Evolutionary conservation across 768 basidiomycete species (phyloP), one percentile per base, ranked within the genome.

Genomic region (Trametes maxima): DNA sequence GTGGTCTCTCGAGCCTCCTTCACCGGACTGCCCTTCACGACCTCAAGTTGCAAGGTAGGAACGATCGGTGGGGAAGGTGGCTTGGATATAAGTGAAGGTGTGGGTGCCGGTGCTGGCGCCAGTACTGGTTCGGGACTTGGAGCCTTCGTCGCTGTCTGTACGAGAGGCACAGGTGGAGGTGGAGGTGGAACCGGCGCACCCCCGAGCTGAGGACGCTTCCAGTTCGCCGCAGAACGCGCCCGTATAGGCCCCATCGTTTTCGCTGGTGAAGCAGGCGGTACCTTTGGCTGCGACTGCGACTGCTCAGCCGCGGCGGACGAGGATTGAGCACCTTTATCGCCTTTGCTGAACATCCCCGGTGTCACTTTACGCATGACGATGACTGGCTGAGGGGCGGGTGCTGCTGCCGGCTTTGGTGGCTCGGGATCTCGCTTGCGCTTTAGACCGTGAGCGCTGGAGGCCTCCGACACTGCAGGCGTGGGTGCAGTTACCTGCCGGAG

Each of bases 211-310:
- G 69, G 65, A 45, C 65, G 64, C 35, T 66, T 77, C 53, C 77
- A 76, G 49, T 73, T 72, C n/a, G 73, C 71, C 13, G 76, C 78
- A 36, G 76, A 77, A 19, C 78, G 77, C 60, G 77, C 77, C 61
- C 68, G 72, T n/a, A 79, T 64, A 39, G 71, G 74, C 0, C 73
- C 73, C 54, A 62, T 28, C 17, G 59, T 51, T 67, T 62, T 65
- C 42, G 39, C 36, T 2, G 61, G 58, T 1, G 59, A 57, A 1
- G 33, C 33, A 14, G 19, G 1, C 1, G 35, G 12, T 12, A 16
- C 51, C 8, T 6, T 24, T 37, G 40, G 44, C 13, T 58, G 55
- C 13, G 59, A 54, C 17, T 57, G 33, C 11, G 22, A 24, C 54
- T 56, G 63, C 16, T 44, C 47, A 13, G 60, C 49, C 11, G 52